Base-by-base conservation (phyloP, 805 yeast genomes). In the Candida vaughaniae region DNA sequence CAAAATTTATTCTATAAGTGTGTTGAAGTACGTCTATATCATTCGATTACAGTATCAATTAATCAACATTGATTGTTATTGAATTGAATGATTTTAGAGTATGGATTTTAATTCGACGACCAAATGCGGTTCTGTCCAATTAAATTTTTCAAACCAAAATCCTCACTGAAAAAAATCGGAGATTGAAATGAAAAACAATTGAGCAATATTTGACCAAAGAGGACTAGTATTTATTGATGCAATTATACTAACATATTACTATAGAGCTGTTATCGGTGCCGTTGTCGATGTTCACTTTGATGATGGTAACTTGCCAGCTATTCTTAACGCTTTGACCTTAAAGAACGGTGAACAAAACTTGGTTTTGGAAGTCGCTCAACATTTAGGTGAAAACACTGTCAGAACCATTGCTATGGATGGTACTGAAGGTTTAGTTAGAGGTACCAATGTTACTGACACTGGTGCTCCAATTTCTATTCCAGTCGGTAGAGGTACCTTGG, bases 331-430 rank as follows among this genome's bases (percentile, higher is more conserved):
- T 57, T 80, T 93, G 63, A 89, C 86, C 71, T 80, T 93, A 66
- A 80, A 87, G 68, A 79, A 78, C 60, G 78, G 79, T 58, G 79
- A 74, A 54, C 71, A 77, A 53, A 90, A 89, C 60, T 82, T 93
- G 66, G 89, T 93, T 53, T 82, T 93, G 62, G 99, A 93, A 78
- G 99, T 93, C 59, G 93, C 99, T 62, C 99, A 93, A 80, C 99
- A 93, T 76, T 82, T 93, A 73, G 99, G 99, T 81, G 98, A 93
- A 80, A 89, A 89, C 86, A 85, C 98, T 60, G 98, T 93, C 70
- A 91, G 99, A 85, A 85, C 99, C 69, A 93, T 93, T 85, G 98
- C 99, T 67, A 93, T 93, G 99, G 99, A 93, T 73, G 98, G 98
- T 87, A 93, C 99, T 58, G 98, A 91, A 75, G 99, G 99, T 88